Base-by-base conservation (phyloP, 805 yeast species). In the Komagataella populi region DNA sequence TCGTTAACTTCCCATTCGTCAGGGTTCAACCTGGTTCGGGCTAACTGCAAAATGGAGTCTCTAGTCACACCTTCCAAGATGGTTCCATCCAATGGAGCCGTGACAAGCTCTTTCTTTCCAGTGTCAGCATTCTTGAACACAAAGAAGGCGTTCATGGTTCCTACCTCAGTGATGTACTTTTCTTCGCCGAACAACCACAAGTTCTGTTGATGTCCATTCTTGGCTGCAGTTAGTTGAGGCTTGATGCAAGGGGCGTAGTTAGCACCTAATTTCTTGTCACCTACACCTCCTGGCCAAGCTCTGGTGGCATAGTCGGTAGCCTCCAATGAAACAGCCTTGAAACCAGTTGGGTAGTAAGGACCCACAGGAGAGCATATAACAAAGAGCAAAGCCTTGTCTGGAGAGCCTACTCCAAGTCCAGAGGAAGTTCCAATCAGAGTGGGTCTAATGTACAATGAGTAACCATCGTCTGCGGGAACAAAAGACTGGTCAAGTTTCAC, bases 231-330 rank as follows among this genome's bases (percentile, higher is more conserved):
- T 60, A 78, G 73, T 71, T 88, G 96, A 36, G 98, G 97, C 64
- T 78, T 75, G 62, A 90, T 81, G 67, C 96, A 87, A 55, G 98
- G 97, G 47, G 97, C 99, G 65, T 91, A 91, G 75, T 91, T 91
- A 55, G 96, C 97, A 69, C 99, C 99, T 62, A 91, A 80, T 71
- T 91, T 91, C 69, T 80, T 84, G 79, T 91, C 85, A 70, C 99
- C 99, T 60, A 82, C 89, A 68, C 98, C 99, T 63, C 96, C 96
- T 64, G 98, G 98, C 98, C 98, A 91, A 30, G 99, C 98, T 73
- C 99, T 86, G 39, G 90, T 90, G 49, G 96, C 96, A 60, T 87
- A 82, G 65, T 88, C 96, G 43, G 96, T 90, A 58, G 98, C 97
- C 71, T 91, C 96, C 57, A 93, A 77, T 55, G 80, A 76, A 51